Base-by-base conservation (phyloP, 2,329 filamentous ascomycete genomes). In the Beauveria sp. region DNA sequence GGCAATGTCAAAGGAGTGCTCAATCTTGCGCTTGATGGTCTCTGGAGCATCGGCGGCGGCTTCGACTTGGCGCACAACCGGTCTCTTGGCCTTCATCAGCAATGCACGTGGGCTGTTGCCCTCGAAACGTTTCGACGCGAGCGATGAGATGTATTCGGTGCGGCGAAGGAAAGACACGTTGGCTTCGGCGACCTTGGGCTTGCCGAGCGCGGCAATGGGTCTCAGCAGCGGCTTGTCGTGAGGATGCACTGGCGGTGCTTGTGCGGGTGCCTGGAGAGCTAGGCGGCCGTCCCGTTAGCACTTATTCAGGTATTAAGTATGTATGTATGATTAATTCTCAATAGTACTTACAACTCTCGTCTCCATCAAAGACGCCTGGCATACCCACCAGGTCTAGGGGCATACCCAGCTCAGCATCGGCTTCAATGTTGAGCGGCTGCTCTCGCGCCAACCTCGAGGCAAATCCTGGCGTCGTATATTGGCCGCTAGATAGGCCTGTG, bases 321-420 rank as follows among this genome's bases (percentile, higher is more conserved):
- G 12, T 14, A 38, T 5, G 2, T 14, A 16, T 10, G 2, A 12
- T 48, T 6, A 16, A 24, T 3, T 26, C 7, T 31, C 12, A 45
- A 40, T 40, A 14, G 16, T 62, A 77, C 81, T 73, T 81, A 97
- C 93, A 91, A 77, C 89, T 89, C 79, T 98, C 93, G 73, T 98
- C 92, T 63, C 93, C 93, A 70, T 98, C 88, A 71, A 98, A 97
- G 62, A 98, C 88, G 34, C 93, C 92, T 7, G 93, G 93, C 78
- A 98, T 91, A 70, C 95, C 95, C 62, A 98, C 89, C 67, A 99
- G 78, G 73, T 98, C 93, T 72, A 99, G 86, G 63, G 93, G 92
- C 95, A 99, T 98, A 62, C 95, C 95, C 68, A 98, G 84, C 79
- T 99, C 95, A 9, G 93, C 95, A 83, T 99, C 95, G 34, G 92